phyloP scores from a whole-genome alignment of 495 filamentous ascomycete genomes.

The Mytilinidion resinicola region DNA sequence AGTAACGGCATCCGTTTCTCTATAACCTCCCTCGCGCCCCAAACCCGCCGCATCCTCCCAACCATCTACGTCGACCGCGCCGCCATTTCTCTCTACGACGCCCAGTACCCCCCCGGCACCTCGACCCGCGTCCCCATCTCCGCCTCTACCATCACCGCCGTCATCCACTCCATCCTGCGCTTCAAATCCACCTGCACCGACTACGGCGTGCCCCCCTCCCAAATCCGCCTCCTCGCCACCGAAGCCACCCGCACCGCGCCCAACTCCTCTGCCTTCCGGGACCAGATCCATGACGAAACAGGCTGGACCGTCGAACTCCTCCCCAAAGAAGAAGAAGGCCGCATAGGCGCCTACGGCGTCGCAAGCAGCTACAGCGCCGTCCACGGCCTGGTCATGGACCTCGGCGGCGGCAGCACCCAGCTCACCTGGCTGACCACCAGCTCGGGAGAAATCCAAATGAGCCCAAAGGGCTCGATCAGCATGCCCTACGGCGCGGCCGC shows the following conservation, averaged over 20 bases:
- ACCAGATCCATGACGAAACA: constrained; percentile 52
- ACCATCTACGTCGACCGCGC: constrained; percentile 72
- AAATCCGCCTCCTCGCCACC: constrained; percentile 74
- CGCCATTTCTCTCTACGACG: constrained; percentile 85
- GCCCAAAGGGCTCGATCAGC: constrained; percentile 43
- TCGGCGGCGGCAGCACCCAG: constrained; percentile 87
- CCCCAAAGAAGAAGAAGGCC: constrained; percentile 71
- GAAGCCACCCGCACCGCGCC: constrained; percentile 79
- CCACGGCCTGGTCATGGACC: constrained; percentile 72
- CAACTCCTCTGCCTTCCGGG: constrained; percentile 63
- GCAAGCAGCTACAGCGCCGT: constrained; percentile 65
- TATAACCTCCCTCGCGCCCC: constrained; percentile 69
- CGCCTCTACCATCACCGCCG: constrained; percentile 51
- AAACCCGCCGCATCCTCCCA: constrained; percentile 62
- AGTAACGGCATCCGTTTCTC: constrained; percentile 96
- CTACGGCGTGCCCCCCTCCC: constrained; percentile 54
- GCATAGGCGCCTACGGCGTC: constrained; percentile 77
- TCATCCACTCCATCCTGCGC: constrained; percentile 57
- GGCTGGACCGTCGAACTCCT: constrained; percentile 66
- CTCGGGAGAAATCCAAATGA: constrained; percentile 47
- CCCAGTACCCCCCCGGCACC: constrained; percentile 49
- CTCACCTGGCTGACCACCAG: constrained; percentile 72
- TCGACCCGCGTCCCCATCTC: constrained; percentile 50
- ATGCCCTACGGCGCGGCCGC: constrained; percentile 87
- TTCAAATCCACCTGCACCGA: constrained; percentile 70